Evolutionary conservation across 768 basidiomycete species (phyloP).

Genomic region (Boletus rubropictus): DNA sequence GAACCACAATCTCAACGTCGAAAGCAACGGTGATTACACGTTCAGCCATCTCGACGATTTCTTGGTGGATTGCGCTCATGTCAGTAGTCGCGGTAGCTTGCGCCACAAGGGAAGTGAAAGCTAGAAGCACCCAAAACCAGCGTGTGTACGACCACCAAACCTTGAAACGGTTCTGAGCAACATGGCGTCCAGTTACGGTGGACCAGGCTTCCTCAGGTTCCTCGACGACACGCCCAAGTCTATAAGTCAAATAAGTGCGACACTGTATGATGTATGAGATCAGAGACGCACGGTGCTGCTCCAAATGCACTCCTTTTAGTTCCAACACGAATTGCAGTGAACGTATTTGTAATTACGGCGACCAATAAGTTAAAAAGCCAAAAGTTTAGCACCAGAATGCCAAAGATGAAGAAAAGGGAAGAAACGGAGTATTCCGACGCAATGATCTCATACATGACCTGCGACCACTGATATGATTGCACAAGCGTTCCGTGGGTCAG

Average conservation of each 20-base stretch:
- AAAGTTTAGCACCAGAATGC: constrained; percentile 84
- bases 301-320: constrained; percentile 92
- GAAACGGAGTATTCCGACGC: constrained; percentile 89
- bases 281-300: constrained; percentile 40
- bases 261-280: not conserved
- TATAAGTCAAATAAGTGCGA: constrained; percentile 14
- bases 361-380: constrained; percentile 93
- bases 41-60: constrained; percentile 59
- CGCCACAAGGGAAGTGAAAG: constrained; percentile 61
- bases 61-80: constrained; percentile 40
- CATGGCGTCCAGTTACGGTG: constrained; percentile 39
- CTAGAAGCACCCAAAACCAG: constrained; percentile 73
- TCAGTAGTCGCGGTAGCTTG: constrained; percentile 64
- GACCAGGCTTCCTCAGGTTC: constrained; percentile 64
- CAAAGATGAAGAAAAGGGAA: constrained; percentile 79
- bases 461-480: constrained; percentile 51
- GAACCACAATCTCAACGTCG: constrained; percentile 80
- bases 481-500: not conserved
- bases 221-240: constrained; percentile 39
- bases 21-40: constrained; percentile 76
- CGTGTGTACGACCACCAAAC: constrained; percentile 51
- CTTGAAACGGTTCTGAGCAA: constrained; percentile 46
- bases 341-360: constrained; percentile 93
- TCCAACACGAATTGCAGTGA: constrained; percentile 78
- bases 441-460: constrained; percentile 83